Conservation (phyloP, 1,284 basidiomycete genomes). For the Hypsizygus ulmarius region DNA sequence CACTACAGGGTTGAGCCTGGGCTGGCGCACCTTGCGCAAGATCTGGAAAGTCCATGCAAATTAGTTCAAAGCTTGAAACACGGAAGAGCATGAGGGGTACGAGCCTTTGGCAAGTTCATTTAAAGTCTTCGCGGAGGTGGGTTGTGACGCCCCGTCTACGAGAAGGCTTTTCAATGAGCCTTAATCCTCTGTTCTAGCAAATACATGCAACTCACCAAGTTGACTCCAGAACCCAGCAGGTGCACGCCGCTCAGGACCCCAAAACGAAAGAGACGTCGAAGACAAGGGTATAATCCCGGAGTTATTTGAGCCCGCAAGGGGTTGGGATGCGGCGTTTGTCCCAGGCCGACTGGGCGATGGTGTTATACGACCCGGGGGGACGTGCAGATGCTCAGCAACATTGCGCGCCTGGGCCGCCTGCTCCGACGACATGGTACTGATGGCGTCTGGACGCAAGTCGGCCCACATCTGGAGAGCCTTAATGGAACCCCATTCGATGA, state of each 20-base stretch:
- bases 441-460: slow-evolving; percentile 65
- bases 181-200: neutral
- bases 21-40: slow-evolving; percentile 14
- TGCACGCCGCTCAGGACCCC: slow-evolving; percentile 20
- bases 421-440: slow-evolving; percentile 50
- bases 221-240: slow-evolving; percentile 21
- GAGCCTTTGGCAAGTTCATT: slow-evolving; percentile 21
- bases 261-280: slow-evolving; percentile 21
- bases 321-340: neutral
- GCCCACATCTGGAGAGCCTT: slow-evolving; percentile 89
- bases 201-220: slow-evolving; percentile 13
- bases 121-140: slow-evolving; percentile 10
- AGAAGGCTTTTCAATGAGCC: neutral
- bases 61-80: neutral
- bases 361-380: slow-evolving; percentile 41
- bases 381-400: slow-evolving; percentile 66
- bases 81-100: neutral
- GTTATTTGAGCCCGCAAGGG: neutral
- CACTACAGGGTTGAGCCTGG: neutral
- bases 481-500: slow-evolving; percentile 96
- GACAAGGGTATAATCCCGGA: slow-evolving; percentile 11
- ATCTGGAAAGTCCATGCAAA: slow-evolving; percentile 10
- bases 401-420: slow-evolving; percentile 63
- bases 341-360: slow-evolving; percentile 21
- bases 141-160: slow-evolving; percentile 7